phyloP scores from a whole-genome alignment of 148 eudicot genomes.

The Persicaria maculosa region DNA sequence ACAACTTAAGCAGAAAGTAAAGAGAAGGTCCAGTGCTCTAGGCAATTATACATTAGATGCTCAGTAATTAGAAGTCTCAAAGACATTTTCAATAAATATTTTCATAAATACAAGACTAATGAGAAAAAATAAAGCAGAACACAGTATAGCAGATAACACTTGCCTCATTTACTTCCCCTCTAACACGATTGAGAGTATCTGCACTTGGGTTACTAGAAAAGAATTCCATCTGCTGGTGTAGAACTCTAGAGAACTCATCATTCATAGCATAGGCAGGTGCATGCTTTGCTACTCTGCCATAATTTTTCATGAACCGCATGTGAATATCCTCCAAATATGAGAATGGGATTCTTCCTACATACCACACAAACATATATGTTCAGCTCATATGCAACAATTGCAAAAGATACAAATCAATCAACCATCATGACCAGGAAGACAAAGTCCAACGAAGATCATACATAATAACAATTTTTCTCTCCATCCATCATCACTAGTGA shows the following conservation, averaged over 20 bases:
- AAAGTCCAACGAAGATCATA: neutral
- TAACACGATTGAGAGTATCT: conserved; percentile 87
- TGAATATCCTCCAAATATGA: conserved; percentile 93
- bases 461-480: neutral
- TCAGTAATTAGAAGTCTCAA: neutral
- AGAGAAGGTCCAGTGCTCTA: neutral
- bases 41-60: neutral
- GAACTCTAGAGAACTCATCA: conserved; percentile 73
- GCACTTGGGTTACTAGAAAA: conserved; percentile 82
- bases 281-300: conserved; percentile 67
- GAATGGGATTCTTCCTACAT: conserved; percentile 85
- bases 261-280: conserved; percentile 98
- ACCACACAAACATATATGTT: neutral
- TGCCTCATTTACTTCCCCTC: conserved; percentile 98
- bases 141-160: neutral
- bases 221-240: conserved; percentile 84
- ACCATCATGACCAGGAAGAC: neutral
- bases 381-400: neutral
- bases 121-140: neutral
- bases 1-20: neutral
- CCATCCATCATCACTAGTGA: neutral
- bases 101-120: neutral
- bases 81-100: neutral
- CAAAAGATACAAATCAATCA: neutral
- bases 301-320: conserved; percentile 97